A percentile compares a stretch with the other conserved stretches of the same genome.
Conservation (phyloP, 1,139 yeast species). For the Meyerozyma athensensis region DNA sequence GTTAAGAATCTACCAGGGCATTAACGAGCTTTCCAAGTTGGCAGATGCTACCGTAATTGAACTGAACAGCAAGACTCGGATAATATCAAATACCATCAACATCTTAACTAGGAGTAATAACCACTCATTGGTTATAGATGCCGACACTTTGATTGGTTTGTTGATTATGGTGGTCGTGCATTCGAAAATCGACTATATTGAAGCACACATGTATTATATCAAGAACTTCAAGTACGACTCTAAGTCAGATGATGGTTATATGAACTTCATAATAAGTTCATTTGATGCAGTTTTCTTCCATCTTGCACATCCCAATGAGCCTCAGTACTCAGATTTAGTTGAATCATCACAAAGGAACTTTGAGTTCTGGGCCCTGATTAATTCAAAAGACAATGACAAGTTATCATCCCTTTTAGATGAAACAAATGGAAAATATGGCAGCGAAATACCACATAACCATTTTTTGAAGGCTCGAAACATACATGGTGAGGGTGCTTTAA, state of each 20-base stretch:
- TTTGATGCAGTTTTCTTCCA: slow-evolving; percentile 78
- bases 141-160: slow-evolving; percentile 75
- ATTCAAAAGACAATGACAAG: slow-evolving; percentile 22
- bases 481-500: slow-evolving; percentile 65
- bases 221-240: slow-evolving; percentile 48
- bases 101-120: slow-evolving; percentile 35
- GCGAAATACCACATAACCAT: slow-evolving; percentile 31
- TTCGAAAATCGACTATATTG: slow-evolving; percentile 54
- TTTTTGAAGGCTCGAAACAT: slow-evolving; percentile 49
- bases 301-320: slow-evolving; percentile 32
- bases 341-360: slow-evolving; percentile 44
- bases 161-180: slow-evolving; percentile 68
- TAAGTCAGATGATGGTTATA: slow-evolving; percentile 29
- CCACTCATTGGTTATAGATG: slow-evolving; percentile 49
- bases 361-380: slow-evolving; percentile 53
- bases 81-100: slow-evolving; percentile 51
- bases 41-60: slow-evolving; percentile 40
- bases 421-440: slow-evolving; percentile 15
- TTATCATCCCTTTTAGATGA: slow-evolving; percentile 18
- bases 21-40: slow-evolving; percentile 49
- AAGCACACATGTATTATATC: slow-evolving; percentile 62
- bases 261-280: slow-evolving; percentile 57
- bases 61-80: slow-evolving; percentile 49
- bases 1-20: slow-evolving; percentile 48
- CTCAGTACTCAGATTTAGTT: slow-evolving; percentile 36